Evolutionary conservation across 2,329 filamentous ascomycete species (phyloP).

Genomic region (Apiospora marii): DNA sequence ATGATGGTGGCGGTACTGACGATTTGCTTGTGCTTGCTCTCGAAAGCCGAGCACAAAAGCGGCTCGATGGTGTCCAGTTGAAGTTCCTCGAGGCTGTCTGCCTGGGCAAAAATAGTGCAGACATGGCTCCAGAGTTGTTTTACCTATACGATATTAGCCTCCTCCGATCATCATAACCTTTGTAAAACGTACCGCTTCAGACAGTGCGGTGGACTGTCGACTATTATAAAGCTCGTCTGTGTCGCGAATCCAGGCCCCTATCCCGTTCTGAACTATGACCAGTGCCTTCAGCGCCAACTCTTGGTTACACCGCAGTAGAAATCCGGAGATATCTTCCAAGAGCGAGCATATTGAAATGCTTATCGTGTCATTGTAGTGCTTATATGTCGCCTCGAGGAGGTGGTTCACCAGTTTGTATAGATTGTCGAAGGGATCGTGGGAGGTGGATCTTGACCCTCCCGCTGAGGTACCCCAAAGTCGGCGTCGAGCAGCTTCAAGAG

Average conservation of each 20-base stretch:
- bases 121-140: conserved; percentile 59
- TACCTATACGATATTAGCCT: conserved; percentile 45
- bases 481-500: conserved; percentile 70
- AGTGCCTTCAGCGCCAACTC: conserved; percentile 64
- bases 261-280: conserved; percentile 65
- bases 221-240: conserved; percentile 50
- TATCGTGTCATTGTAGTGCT: conserved; percentile 47
- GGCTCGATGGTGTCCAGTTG: conserved; percentile 62
- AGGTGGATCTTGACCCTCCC: conserved; percentile 49
- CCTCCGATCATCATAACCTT: neutral
- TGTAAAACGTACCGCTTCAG: conserved; percentile 53
- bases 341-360: conserved; percentile 52
- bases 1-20: conserved; percentile 58
- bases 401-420: conserved; percentile 68
- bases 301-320: conserved; percentile 57
- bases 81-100: conserved; percentile 47
- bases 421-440: conserved; percentile 69
- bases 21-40: conserved; percentile 62
- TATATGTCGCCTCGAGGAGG: conserved; percentile 64
- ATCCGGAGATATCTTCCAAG: conserved; percentile 60
- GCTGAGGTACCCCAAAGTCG: conserved; percentile 69
- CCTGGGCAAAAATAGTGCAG: conserved; percentile 48
- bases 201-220: conserved; percentile 49
- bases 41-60: conserved; percentile 63
- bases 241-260: conserved; percentile 72